Percentiles rank a stretch among this genome's conserved stretches.
Evolutionary conservation across 139 green algal genomes (phyloP).

Genomic region (Chlorella vulgaris): DNA sequence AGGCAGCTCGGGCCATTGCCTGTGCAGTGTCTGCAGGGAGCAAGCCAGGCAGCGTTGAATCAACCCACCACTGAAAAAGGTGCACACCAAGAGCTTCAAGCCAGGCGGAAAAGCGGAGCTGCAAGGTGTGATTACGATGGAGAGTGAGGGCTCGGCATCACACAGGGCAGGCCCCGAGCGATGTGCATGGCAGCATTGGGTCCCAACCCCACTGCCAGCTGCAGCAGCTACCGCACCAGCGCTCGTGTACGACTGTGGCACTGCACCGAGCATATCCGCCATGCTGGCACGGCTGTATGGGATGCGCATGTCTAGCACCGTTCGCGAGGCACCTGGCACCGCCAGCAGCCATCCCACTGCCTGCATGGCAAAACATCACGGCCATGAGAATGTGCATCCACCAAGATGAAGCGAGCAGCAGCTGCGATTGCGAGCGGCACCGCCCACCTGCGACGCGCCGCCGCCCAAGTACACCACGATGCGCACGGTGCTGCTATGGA

Average conservation of each 20-base stretch:
- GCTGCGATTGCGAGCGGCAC: background rate
- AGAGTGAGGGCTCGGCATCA: no score
- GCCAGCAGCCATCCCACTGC: conserved; percentile 72
- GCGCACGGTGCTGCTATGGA: conserved; percentile 54
- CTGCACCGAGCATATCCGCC: conserved; percentile 57
- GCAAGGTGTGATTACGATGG: no score
- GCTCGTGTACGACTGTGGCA: conserved; percentile 57
- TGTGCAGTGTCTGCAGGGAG: conserved; percentile 47
- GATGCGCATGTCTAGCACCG: conserved; percentile 74
- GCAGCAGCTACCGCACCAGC: no score
- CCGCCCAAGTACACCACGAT: conserved; percentile 62
- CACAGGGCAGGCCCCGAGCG: no score
- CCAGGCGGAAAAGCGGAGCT: background rate
- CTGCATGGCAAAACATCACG: conserved; percentile 42
- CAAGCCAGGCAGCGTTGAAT: no score
- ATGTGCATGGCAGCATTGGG: no score
- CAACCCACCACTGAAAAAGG: background rate
- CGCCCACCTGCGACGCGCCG: conserved; percentile 60
- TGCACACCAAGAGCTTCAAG: background rate
- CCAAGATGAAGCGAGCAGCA: background rate
- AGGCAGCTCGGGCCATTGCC: conserved; percentile 71
- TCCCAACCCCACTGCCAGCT: no score
- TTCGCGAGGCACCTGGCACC: conserved; percentile 79
- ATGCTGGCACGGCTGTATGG: conserved; percentile 70
- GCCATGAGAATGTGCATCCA: background rate